Percentiles rank a stretch among this genome's conserved stretches.
Evolutionary conservation across 1,284 basidiomycete genomes (phyloP).

Genomic region (Malassezia pachydermatis): DNA sequence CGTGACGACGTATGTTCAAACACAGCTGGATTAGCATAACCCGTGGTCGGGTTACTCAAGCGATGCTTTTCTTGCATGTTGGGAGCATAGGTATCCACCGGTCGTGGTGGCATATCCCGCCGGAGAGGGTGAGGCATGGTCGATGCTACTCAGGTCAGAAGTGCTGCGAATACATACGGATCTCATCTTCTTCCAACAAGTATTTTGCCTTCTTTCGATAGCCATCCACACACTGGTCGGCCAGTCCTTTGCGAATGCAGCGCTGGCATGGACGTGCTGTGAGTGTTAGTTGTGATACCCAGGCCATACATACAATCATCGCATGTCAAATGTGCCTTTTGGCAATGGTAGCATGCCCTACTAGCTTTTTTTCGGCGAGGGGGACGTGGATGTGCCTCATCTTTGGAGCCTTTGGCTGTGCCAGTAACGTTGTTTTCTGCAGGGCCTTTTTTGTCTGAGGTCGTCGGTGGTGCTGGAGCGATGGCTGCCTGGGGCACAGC

Average conservation of each 20-base stretch:
- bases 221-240: slow-evolving; percentile 78
- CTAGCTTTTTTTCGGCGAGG: slow-evolving; percentile 63
- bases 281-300: background rate
- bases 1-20: background rate
- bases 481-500: too few species aligned
- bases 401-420: too few species aligned
- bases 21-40: background rate
- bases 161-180: too few species aligned
- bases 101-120: too few species aligned
- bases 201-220: slow-evolving; percentile 97
- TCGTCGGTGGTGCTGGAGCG: background rate
- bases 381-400: slow-evolving; percentile 1
- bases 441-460: background rate
- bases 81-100: too few species aligned
- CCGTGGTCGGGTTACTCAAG: background rate
- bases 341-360: slow-evolving; percentile 85
- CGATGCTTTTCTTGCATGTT: too few species aligned
- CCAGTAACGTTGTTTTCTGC: too few species aligned
- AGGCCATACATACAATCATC: slow-evolving; percentile 65
- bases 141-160: too few species aligned
- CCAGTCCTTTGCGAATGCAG: slow-evolving; percentile 85
- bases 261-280: slow-evolving; percentile 76
- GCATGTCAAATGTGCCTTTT: slow-evolving; percentile 86
- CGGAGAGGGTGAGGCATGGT: too few species aligned
- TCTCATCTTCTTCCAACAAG: slow-evolving; percentile 49